A percentile compares a stretch with the other conserved stretches of the same genome.
These are phyloP conservation scores for Mycena citricolor DNA, from an alignment of 1,284 basidiomycete genomes.

Conservation along the genomic window DNA sequence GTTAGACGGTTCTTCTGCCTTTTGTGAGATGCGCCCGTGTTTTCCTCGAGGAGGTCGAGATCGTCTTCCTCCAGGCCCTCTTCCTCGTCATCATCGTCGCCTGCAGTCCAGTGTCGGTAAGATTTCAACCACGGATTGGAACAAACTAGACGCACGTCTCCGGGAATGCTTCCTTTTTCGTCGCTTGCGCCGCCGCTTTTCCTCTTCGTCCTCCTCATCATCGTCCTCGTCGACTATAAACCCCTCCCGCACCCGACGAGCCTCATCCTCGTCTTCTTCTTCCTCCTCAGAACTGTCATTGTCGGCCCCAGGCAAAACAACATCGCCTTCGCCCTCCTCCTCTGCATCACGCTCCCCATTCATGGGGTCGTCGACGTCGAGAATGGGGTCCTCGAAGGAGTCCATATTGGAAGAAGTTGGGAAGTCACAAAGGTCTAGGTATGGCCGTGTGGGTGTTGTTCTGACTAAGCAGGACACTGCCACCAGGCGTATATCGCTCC, in stretches of 20 bases:
- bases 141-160: constrained; percentile 45
- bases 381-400: constrained; percentile 56
- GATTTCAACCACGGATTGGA: constrained; percentile 3
- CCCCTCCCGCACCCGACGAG: constrained; percentile 67
- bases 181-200: constrained; percentile 58
- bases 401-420: constrained; percentile 53
- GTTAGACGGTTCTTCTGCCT: constrained; percentile 51
- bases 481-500: neutral
- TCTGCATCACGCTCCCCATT: constrained; percentile 47
- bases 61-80: constrained; percentile 95
- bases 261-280: constrained; percentile 83
- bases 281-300: constrained; percentile 81
- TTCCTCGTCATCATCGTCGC: constrained; percentile 61
- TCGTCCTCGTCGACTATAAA: constrained; percentile 89
- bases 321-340: constrained; percentile 53
- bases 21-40: constrained; percentile 77
- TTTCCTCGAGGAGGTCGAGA: constrained; percentile 91
- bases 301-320: constrained; percentile 54
- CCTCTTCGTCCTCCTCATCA: constrained; percentile 63
- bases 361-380: constrained; percentile 40
- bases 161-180: constrained; percentile 66
- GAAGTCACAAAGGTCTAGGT: constrained; percentile 24
- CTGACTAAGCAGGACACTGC: too few species aligned
- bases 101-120: constrained; percentile 30
- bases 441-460: too few species aligned